Percentiles rank a stretch among this genome's conserved stretches.
Evolutionary conservation across 257 asterid genomes (phyloP).

Genomic region (Ligustrum vulgare): DNA sequence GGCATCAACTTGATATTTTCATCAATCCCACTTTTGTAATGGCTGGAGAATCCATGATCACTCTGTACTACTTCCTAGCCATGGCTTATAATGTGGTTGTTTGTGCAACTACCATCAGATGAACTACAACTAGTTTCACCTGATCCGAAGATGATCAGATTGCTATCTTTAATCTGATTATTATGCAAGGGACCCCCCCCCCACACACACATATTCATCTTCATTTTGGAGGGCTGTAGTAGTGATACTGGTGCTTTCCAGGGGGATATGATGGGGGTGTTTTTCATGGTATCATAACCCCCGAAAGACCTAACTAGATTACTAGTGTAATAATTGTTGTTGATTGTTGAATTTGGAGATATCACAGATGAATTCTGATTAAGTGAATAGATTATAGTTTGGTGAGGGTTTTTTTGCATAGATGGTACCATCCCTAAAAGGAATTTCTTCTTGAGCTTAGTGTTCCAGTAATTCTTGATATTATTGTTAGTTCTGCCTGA

Average conservation of each 20-base stretch:
- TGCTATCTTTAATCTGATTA: neutral
- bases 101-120: neutral
- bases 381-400: neutral
- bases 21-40: neutral
- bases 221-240: neutral
- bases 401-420: neutral
- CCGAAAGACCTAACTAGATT: neutral
- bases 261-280: too few species aligned
- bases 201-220: neutral
- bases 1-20: neutral
- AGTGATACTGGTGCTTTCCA: too few species aligned
- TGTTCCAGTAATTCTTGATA: constrained; percentile 32
- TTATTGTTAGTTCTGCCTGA: constrained; percentile 30
- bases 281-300: too few species aligned
- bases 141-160: neutral
- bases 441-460: constrained; percentile 31
- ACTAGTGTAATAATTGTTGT: neutral
- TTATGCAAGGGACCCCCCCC: neutral
- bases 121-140: neutral
- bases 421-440: constrained; percentile 3
- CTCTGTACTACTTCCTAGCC: neutral
- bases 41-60: neutral
- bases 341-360: neutral
- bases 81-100: neutral
- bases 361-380: neutral